A percentile compares a stretch with the other conserved stretches of the same genome.
Evolutionary conservation across 1,139 yeast species (phyloP).

Genomic region (Trichomonascaceae sp.): DNA sequence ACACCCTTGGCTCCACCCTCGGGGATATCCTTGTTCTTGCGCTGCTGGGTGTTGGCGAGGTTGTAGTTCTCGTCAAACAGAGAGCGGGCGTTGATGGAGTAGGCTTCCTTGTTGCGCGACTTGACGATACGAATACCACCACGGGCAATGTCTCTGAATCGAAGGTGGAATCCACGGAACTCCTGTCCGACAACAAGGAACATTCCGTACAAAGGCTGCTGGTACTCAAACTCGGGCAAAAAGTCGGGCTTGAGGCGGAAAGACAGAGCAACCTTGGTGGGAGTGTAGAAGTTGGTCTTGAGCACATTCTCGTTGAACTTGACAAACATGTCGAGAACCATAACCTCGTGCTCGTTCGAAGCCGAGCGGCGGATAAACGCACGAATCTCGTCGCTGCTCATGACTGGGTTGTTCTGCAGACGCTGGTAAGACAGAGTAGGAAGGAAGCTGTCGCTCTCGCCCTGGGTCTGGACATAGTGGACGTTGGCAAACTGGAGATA

Average conservation of each 20-base stretch:
- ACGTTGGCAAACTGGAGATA: constrained; percentile 87
- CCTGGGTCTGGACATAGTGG: constrained; percentile 63
- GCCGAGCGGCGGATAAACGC: constrained; percentile 54
- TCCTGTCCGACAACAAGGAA: constrained; percentile 93
- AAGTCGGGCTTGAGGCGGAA: constrained; percentile 82
- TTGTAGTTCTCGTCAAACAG: constrained; percentile 94
- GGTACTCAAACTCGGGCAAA: constrained; percentile 76
- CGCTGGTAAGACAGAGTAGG: constrained; percentile 87
- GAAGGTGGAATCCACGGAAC: constrained; percentile 92
- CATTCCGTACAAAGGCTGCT: constrained; percentile 89
- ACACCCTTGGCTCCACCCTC: constrained; percentile 99
- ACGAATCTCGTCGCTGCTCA: constrained; percentile 63
- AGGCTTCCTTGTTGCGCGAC: constrained; percentile 76
- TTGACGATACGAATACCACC: constrained; percentile 97
- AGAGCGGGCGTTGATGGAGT: constrained; percentile 72
- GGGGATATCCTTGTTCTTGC: constrained; percentile 95
- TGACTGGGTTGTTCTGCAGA: constrained; percentile 63
- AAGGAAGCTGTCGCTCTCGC: constrained; percentile 36
- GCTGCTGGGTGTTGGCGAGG: constrained; percentile 91
- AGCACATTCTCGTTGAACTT: constrained; percentile 75
- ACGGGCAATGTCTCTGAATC: constrained; percentile 94
- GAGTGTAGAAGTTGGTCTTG: constrained; percentile 88
- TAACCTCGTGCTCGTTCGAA: constrained; percentile 65
- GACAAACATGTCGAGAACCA: constrained; percentile 72
- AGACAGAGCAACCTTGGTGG: constrained; percentile 89